Conservation (phyloP, 2,329 filamentous ascomycete species). For the Talaromyces sp. region DNA sequence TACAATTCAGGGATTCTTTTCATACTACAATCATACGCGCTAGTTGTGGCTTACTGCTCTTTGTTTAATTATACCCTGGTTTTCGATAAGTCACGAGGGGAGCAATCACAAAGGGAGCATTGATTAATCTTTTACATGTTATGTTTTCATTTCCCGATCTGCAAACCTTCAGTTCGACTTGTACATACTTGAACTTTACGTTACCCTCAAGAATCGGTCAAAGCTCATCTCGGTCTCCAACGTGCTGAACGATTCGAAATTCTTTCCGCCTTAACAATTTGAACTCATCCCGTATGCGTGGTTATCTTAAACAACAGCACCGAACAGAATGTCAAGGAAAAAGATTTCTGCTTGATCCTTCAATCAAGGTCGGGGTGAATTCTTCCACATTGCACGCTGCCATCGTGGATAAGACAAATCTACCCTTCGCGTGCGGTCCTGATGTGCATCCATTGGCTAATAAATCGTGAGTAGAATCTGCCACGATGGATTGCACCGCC, state of each 20-base stretch:
- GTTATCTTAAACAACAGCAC: background rate
- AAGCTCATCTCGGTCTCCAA: background rate
- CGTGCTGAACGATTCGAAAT: background rate
- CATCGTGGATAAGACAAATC: conserved; percentile 18
- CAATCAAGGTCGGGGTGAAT: background rate
- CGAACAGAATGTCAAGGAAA: background rate
- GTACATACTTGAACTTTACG: background rate
- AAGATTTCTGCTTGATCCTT: background rate
- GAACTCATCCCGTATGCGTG: background rate
- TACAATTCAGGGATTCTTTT: background rate
- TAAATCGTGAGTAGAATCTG: conserved; percentile 41
- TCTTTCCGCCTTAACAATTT: background rate
- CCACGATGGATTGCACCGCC: conserved; percentile 43
- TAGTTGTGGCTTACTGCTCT: background rate
- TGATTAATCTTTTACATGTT: background rate
- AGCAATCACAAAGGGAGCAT: background rate
- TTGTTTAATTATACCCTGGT: conserved; percentile 4
- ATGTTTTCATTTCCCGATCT: background rate
- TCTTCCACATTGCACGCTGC: background rate
- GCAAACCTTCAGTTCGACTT: background rate
- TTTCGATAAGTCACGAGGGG: conserved; percentile 4
- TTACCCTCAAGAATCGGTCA: background rate
- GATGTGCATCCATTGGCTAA: conserved; percentile 49
- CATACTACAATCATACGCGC: background rate
- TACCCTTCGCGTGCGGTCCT: conserved; percentile 31